Conservation (phyloP, 2,329 filamentous ascomycete genomes). For the Plenodomus lindquistii region DNA sequence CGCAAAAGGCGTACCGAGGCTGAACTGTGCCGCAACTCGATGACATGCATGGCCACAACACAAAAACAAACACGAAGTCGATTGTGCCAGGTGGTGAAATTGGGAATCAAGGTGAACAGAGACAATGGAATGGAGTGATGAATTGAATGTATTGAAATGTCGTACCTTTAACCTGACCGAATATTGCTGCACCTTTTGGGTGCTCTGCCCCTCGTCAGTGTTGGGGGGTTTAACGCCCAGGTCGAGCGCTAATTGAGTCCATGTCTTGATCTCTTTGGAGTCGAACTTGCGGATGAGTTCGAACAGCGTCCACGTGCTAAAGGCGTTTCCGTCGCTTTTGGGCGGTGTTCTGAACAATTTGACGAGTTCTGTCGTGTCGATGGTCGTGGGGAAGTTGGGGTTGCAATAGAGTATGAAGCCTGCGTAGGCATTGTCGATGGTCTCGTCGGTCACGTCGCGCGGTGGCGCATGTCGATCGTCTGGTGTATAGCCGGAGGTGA, state of each 20-base stretch:
- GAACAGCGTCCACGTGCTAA: constrained; percentile 76
- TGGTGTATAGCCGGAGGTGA: constrained; percentile 40
- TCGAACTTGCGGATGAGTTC: constrained; percentile 79
- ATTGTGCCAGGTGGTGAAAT: neutral
- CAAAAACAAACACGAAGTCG: neutral
- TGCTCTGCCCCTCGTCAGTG: constrained; percentile 80
- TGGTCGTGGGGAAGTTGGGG: constrained; percentile 71
- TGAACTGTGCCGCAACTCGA: constrained; percentile 7
- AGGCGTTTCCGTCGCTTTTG: constrained; percentile 84
- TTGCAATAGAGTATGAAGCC: constrained; percentile 90
- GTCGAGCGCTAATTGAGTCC: constrained; percentile 83
- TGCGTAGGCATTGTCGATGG: constrained; percentile 81
- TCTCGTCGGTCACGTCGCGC: constrained; percentile 67
- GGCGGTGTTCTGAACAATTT: constrained; percentile 79
- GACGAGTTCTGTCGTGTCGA: constrained; percentile 71
- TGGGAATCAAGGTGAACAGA: neutral
- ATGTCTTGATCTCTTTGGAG: constrained; percentile 84
- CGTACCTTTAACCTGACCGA: constrained; percentile 84
- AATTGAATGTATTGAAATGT: constrained; percentile 1
- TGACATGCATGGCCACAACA: constrained; percentile 9
- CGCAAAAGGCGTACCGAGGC: constrained; percentile 4
- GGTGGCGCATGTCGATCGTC: constrained; percentile 64
- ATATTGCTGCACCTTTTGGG: constrained; percentile 94
- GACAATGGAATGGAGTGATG: neutral
- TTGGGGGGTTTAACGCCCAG: constrained; percentile 88